phyloP scores from a whole-genome alignment of 169 alveolate genomes.

The Cryptosporidium xiaoi region DNA sequence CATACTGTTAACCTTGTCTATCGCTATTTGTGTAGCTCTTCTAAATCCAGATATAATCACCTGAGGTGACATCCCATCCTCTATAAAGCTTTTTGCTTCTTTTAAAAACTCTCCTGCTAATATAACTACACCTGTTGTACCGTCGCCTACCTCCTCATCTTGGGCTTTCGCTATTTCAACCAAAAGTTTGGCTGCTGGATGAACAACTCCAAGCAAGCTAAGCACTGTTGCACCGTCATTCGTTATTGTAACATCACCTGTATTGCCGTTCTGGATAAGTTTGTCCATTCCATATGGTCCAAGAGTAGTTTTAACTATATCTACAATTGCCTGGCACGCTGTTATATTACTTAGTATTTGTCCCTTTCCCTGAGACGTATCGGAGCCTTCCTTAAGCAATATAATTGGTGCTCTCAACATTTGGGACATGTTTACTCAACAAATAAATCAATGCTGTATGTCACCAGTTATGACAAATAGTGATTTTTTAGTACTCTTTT shows the following conservation, averaged over 20 bases:
- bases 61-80: conserved; percentile 96
- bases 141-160: conserved; percentile 96
- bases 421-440: neutral
- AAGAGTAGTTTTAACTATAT: conserved; percentile 92
- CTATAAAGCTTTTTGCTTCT: conserved; percentile 93
- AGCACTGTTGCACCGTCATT: conserved; percentile 99
- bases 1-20: conserved; percentile 80
- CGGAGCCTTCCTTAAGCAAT: conserved; percentile 96
- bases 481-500: neutral
- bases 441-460: neutral
- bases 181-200: conserved; percentile 97
- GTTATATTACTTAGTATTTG: conserved; percentile 95
- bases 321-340: conserved; percentile 94
- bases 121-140: conserved; percentile 95
- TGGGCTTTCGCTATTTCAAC: conserved; percentile 97
- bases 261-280: conserved; percentile 89
- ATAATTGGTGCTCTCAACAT: conserved; percentile 86
- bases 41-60: conserved; percentile 94
- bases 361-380: conserved; percentile 94
- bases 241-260: conserved; percentile 90
- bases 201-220: conserved; percentile 92
- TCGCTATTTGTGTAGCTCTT: conserved; percentile 89
- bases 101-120: conserved; percentile 95
- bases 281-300: conserved; percentile 99
- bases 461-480: too few relatives aligned